Evolutionary conservation across 1,284 basidiomycete species (phyloP), one percentile per base, ranked within the genome.

Genomic region (Coriolopsis trogii): DNA sequence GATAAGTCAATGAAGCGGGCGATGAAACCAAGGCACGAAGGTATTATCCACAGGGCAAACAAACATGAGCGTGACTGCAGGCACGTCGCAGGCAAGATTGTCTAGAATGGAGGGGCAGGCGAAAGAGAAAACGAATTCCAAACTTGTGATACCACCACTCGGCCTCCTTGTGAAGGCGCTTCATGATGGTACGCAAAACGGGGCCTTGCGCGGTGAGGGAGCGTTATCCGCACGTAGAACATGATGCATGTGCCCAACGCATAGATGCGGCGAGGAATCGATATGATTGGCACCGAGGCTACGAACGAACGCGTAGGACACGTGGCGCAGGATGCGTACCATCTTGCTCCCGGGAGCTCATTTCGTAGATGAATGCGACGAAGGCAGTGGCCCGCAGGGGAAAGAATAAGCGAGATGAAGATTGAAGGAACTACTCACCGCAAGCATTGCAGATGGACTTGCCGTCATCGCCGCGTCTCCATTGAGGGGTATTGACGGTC

Each of bases 371-470:
- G 61, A 62, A 67, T n/a, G 49, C 60, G 64, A 65, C 71, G 63
- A 67, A 65, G 67, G 66, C 51, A 54, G 46, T 46, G 59, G 55
- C 49, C 48, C 53, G 61, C 57, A 58, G 64, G 54, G 47, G 55
- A 56, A 58, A 63, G 50, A 55, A 59, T 51, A 59, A 62, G 64
- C 62, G 61, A 63, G 70, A 66, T 66, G 60, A 59, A 65, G 58
- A 57, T 63, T 61, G 53, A 59, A 56, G 61, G 55, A 57, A 46
- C 66, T 29, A 77, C 90, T 84, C 69, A 92, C 91, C 91, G 71
- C 91, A 93, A 49, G 90, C 88, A 69, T 93, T 93, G 74, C 91
- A 93, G 63, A 92, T 82, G 34, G 86, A 80, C 67, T 86, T 87
- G 49, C 91, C 91, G 67, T 90, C 85, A 41, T 80, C 75, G 66